These are phyloP conservation scores for Orbilia blumenaviensis DNA, from an alignment of 2,329 filamentous ascomycete genomes.

Conservation along the genomic window DNA sequence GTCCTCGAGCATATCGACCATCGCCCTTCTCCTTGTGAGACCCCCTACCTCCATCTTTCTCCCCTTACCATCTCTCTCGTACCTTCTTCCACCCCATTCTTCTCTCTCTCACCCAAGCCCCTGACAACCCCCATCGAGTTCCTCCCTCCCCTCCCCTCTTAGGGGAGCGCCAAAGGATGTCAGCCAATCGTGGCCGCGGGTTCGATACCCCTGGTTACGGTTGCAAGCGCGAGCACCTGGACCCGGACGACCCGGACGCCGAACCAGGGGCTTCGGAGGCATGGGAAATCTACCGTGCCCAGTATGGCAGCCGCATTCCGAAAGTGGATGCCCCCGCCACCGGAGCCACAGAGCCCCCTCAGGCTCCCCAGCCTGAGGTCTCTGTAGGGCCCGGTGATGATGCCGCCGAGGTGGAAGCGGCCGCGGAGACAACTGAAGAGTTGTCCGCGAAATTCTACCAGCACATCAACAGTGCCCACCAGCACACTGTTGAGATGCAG, in stretches of 20 bases:
- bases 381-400: neutral
- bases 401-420: no score
- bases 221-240: constrained; percentile 24
- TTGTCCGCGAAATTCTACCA: no score
- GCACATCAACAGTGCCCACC: no score
- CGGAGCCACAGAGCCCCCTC: constrained; percentile 8
- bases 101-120: neutral
- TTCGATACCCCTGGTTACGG: constrained; percentile 4
- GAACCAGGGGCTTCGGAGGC: constrained; percentile 28
- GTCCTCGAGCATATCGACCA: no score
- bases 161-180: neutral
- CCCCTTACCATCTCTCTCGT: no score
- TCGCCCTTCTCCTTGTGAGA: no score
- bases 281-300: constrained; percentile 7
- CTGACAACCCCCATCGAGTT: no score
- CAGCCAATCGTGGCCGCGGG: no score
- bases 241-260: constrained; percentile 32
- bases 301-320: neutral
- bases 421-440: no score
- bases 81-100: no score
- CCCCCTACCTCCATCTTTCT: no score
- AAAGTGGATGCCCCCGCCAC: neutral
- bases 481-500: no score
- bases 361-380: neutral
- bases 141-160: neutral